Base-by-base conservation (phyloP, 2,329 filamentous ascomycete species). In the Trichoderma arundinaceum region DNA sequence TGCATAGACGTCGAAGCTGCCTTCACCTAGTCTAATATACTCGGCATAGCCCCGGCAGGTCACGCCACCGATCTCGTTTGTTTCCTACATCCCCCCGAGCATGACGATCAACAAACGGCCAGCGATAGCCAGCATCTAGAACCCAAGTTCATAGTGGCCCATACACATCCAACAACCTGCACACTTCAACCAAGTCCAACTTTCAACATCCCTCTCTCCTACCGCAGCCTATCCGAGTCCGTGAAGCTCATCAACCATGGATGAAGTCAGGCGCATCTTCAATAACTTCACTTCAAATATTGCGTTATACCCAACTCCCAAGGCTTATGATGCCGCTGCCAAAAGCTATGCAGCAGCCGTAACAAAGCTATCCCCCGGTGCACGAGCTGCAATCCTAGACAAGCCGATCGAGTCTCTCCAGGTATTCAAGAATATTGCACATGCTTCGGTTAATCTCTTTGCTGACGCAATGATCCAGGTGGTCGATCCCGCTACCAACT, bases 401-500 rank as follows among this genome's bases (percentile, higher is more conserved):
- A 73, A 78, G 48, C 77, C 80, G 17, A 60, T 70, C 10, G 67
- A 78, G 52, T 73, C 85, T 6, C 74, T 86, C 4, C 70, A 80
- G 68, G 83, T 82, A 72, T 41, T n/a, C 32, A 15, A 7, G 10
- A n/a, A 17, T 13, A 8, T 3, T 46, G 19, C 17, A 32, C 3
- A 9, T 10, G 22, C 7, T 7, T 13, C 12, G 12, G 15, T 7
- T 39, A 1, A 1, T n/a, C 19, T 32, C 7, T 2, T 10, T 41
- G 22, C 28, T 59, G 39, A 63, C 15, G 10, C 32, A n/a, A 5
- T 8, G 12, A 4, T 33, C 3, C 39, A 86, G 81, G 72, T 76
- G 12, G 72, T 87, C 32, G 73, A 86, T 68, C 83, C 84, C 0
- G 74, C 77, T 7, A 64, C 76, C 51, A 77, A 88, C 70, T 83